Percentiles rank a stretch among this genome's conserved stretches.
Conservation (phyloP, 495 filamentous ascomycete genomes). For the Chaetomidium leptoderma region DNA sequence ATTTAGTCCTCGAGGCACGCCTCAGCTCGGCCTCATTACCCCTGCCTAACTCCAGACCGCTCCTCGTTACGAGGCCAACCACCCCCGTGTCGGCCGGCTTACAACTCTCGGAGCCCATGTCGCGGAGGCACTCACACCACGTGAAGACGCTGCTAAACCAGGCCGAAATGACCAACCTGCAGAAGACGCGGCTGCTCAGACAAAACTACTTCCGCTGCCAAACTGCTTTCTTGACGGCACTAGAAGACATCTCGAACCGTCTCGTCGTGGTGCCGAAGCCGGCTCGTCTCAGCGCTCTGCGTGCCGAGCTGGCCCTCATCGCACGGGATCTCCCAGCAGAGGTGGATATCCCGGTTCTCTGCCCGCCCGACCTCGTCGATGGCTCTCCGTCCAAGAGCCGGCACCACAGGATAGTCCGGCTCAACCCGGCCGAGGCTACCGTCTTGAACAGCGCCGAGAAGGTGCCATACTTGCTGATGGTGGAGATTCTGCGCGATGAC, state of each 20-base stretch:
- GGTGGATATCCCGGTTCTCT: slow-evolving; percentile 72
- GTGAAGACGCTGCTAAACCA: slow-evolving; percentile 47
- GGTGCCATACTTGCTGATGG: slow-evolving; percentile 72
- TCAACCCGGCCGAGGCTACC: slow-evolving; percentile 73
- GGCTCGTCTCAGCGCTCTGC: slow-evolving; percentile 67
- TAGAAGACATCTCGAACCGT: slow-evolving; percentile 73
- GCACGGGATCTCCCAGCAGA: slow-evolving; percentile 69
- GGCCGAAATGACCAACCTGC: slow-evolving; percentile 48
- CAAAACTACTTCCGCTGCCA: slow-evolving; percentile 72
- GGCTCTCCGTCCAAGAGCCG: slow-evolving; percentile 58
- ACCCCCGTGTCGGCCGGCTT: slow-evolving; percentile 51
- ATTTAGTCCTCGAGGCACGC: slow-evolving; percentile 46
- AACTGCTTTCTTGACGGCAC: slow-evolving; percentile 65
- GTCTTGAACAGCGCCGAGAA: slow-evolving; percentile 76
- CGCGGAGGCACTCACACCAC: slow-evolving; percentile 47
- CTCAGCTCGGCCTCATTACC: slow-evolving; percentile 62
- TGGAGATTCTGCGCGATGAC: slow-evolving; percentile 68
- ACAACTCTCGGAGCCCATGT: slow-evolving; percentile 46
- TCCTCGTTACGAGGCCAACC: slow-evolving; percentile 40
- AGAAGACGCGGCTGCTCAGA: slow-evolving; percentile 59
- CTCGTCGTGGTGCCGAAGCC: slow-evolving; percentile 69
- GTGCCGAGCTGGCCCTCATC: slow-evolving; percentile 69
- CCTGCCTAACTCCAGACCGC: slow-evolving; percentile 54
- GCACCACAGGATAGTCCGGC: slow-evolving; percentile 69
- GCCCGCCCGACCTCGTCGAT: slow-evolving; percentile 61